phyloP scores from a whole-genome alignment of 768 basidiomycete species.

The Russula brevipes region DNA sequence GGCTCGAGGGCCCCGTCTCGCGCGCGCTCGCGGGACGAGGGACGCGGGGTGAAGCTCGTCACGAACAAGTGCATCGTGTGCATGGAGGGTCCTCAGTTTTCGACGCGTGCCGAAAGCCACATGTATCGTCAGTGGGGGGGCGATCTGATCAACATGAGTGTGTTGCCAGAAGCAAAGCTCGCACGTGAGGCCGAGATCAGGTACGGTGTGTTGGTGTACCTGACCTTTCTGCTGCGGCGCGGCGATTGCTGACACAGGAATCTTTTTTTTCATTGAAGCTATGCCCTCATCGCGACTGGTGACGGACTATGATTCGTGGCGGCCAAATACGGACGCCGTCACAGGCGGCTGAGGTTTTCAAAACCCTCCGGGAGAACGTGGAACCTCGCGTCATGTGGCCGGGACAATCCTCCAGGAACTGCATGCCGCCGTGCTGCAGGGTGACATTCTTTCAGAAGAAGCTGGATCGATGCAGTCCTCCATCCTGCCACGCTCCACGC shows the following conservation, averaged over 20 bases:
- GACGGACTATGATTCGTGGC: conserved; percentile 97
- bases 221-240: not conserved
- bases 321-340: conserved; percentile 71
- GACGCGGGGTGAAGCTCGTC: conserved; percentile 62
- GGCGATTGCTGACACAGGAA: not conserved
- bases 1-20: conserved; percentile 62
- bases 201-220: conserved; percentile 41
- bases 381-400: conserved; percentile 74
- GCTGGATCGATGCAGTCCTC: conserved; percentile 79
- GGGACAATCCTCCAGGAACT: conserved; percentile 66
- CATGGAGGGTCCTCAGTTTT: conserved; percentile 98
- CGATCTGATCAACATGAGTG: conserved; percentile 96
- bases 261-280: conserved; percentile 43
- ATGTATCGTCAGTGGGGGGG: conserved; percentile 94
- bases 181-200: conserved; percentile 92
- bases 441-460: conserved; percentile 59
- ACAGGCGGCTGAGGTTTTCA: conserved; percentile 89
- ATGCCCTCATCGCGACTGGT: conserved; percentile 84
- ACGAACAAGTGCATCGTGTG: conserved; percentile 83
- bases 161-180: conserved; percentile 93
- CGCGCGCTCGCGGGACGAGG: conserved; percentile 55
- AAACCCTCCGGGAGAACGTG: conserved; percentile 82
- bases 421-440: conserved; percentile 50
- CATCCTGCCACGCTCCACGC: conserved; percentile 66
- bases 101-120: conserved; percentile 91